These are phyloP conservation scores for Syzygium grande DNA, from an alignment of 345 rosid species.

Conservation along the genomic window DNA sequence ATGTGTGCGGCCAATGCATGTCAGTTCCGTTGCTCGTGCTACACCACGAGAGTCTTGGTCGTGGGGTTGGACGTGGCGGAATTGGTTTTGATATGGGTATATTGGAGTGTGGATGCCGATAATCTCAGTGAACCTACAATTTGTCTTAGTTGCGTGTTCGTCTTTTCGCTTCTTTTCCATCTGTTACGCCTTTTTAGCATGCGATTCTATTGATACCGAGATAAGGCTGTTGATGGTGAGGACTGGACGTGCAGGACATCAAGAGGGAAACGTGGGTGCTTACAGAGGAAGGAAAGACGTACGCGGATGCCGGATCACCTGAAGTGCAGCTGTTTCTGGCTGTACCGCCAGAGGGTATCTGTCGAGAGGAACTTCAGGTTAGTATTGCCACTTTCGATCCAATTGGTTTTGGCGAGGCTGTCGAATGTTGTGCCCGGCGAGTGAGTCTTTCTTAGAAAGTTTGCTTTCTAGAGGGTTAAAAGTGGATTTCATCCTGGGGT, in stretches of 20 bases:
- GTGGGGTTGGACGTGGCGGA: neutral
- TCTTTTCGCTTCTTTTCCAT: neutral
- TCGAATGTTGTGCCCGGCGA: neutral
- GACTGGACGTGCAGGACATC: conserved; percentile 37
- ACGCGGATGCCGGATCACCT: conserved; percentile 70
- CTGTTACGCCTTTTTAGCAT: neutral
- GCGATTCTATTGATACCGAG: too few relatives aligned
- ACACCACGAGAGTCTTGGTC: neutral
- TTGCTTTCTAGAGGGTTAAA: neutral
- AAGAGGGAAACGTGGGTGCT: conserved; percentile 67
- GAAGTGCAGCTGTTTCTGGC: conserved; percentile 73
- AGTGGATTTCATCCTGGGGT: neutral
- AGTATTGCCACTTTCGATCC: neutral
- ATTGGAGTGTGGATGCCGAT: neutral
- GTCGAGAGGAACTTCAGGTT: conserved; percentile 70
- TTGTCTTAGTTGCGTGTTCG: neutral
- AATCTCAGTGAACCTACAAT: neutral
- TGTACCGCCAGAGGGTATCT: conserved; percentile 48
- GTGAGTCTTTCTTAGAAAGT: neutral
- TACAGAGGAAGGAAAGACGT: conserved; percentile 75
- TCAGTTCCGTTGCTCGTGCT: neutral
- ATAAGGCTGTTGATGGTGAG: neutral
- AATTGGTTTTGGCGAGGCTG: neutral
- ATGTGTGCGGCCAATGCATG: neutral
- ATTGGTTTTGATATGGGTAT: neutral